Conservation (phyloP, 164 flowering plant species). For the Kingdonia uniflora region DNA sequence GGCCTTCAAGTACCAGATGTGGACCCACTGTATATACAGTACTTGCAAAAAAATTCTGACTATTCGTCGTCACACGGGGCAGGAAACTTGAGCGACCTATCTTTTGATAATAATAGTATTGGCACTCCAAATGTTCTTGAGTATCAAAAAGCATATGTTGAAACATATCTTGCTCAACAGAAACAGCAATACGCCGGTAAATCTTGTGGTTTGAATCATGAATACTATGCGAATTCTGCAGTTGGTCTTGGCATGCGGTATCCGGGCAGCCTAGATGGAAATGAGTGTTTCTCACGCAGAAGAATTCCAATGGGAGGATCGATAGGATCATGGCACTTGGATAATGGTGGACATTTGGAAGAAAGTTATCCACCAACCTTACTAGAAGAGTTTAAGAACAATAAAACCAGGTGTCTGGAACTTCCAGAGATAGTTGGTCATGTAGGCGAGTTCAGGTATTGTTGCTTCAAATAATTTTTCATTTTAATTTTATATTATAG, state of each 20-base stretch:
- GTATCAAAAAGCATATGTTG: conserved; percentile 52
- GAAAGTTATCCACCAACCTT: conserved; percentile 37
- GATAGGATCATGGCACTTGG: conserved; percentile 33
- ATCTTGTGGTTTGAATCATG: conserved; percentile 33
- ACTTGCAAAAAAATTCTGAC: conserved; percentile 32
- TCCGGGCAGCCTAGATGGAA: conserved; percentile 25
- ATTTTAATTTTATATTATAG: conserved; percentile 8
- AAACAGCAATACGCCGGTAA: conserved; percentile 45
- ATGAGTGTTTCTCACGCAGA: conserved; percentile 27
- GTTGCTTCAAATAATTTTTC: conserved; percentile 7
- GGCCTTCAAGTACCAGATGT: conserved; percentile 22
- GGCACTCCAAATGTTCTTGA: conserved; percentile 29
- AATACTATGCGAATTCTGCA: conserved; percentile 26
- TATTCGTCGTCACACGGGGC: too few species aligned
- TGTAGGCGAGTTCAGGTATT: conserved; percentile 87
- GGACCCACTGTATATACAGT: conserved; percentile 34
- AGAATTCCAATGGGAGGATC: conserved; percentile 33
- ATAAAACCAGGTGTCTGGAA: conserved; percentile 59
- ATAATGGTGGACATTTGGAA: conserved; percentile 29
- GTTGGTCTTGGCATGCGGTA: conserved; percentile 40
- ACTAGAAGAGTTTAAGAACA: conserved; percentile 71
- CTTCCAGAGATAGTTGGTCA: conserved; percentile 68
- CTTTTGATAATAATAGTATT: conserved; percentile 20
- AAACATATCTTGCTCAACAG: conserved; percentile 44
- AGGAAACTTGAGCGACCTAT: conserved; percentile 21